These are phyloP conservation scores for Verticillium klebahnii DNA, from an alignment of 2,329 filamentous ascomycete genomes.

Conservation along the genomic window DNA sequence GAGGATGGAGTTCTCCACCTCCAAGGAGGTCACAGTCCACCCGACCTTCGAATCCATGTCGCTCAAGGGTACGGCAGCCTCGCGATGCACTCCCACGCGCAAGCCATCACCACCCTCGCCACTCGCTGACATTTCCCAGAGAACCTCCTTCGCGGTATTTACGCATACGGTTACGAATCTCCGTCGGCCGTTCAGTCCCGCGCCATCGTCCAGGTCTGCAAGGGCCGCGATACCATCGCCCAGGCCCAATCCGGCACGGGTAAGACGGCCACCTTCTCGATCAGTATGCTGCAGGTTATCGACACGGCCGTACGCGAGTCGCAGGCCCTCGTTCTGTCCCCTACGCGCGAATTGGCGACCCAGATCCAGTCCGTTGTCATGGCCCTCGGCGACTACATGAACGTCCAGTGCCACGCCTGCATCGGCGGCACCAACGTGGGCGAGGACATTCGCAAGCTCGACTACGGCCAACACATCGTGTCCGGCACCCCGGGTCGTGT, in stretches of 20 bases:
- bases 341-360: slow-evolving; percentile 92
- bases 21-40: slow-evolving; percentile 93
- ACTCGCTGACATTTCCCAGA: slow-evolving; percentile 41
- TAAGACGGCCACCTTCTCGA: slow-evolving; percentile 95
- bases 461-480: slow-evolving; percentile 96
- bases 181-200: slow-evolving; percentile 96
- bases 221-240: slow-evolving; percentile 96
- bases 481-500: slow-evolving; percentile 97
- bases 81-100: neutral
- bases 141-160: slow-evolving; percentile 92
- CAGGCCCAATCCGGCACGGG: slow-evolving; percentile 96
- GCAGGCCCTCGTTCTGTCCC: slow-evolving; percentile 91
- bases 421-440: slow-evolving; percentile 97
- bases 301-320: slow-evolving; percentile 89
- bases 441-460: slow-evolving; percentile 95
- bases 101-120: neutral
- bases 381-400: slow-evolving; percentile 99
- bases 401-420: slow-evolving; percentile 97
- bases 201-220: slow-evolving; percentile 98
- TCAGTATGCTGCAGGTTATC: slow-evolving; percentile 93
- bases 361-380: slow-evolving; percentile 99
- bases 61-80: slow-evolving; percentile 61
- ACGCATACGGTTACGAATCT: slow-evolving; percentile 97
- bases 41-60: slow-evolving; percentile 96
- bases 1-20: slow-evolving; percentile 97